Evolutionary conservation across 139 green algal genomes (phyloP).

Genomic region (Tetraselmis chui): DNA sequence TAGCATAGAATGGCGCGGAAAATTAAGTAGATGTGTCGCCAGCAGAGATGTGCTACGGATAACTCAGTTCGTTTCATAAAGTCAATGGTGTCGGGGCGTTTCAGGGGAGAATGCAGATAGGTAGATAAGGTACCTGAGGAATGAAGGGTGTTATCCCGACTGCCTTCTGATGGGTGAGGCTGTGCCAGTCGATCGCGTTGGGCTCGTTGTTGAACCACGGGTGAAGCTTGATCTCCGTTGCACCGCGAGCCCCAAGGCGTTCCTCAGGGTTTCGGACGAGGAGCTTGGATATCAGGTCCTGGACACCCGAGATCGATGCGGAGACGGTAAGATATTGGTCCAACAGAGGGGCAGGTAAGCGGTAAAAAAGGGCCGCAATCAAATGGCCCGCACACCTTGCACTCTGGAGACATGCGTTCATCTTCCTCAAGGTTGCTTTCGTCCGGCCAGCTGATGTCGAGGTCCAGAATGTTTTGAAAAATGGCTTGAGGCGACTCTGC

Average conservation of each 20-base stretch:
- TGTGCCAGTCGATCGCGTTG: constrained; percentile 74
- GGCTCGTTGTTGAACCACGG: constrained; percentile 73
- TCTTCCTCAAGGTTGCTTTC: constrained; percentile 28
- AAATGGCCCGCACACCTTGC: constrained; percentile 9
- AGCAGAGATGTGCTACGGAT: no score
- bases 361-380: background rate
- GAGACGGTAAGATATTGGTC: no score
- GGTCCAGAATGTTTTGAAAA: constrained; percentile 89
- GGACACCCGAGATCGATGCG: background rate
- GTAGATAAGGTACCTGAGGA: constrained; percentile 18
- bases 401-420: constrained; percentile 56
- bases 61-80: no score
- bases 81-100: no score
- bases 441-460: constrained; percentile 64
- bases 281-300: constrained; percentile 77
- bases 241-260: constrained; percentile 57
- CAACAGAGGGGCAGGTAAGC: background rate
- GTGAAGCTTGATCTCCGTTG: constrained; percentile 77
- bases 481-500: constrained; percentile 80
- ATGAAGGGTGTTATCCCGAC: constrained; percentile 46
- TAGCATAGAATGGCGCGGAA: no score
- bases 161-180: constrained; percentile 59
- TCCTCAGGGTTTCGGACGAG: constrained; percentile 55
- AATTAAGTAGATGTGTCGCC: no score
- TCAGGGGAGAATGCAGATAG: background rate